These are phyloP conservation scores for Cladophialophora yegresii DNA, from an alignment of 2,329 filamentous ascomycete genomes.

Conservation along the genomic window DNA sequence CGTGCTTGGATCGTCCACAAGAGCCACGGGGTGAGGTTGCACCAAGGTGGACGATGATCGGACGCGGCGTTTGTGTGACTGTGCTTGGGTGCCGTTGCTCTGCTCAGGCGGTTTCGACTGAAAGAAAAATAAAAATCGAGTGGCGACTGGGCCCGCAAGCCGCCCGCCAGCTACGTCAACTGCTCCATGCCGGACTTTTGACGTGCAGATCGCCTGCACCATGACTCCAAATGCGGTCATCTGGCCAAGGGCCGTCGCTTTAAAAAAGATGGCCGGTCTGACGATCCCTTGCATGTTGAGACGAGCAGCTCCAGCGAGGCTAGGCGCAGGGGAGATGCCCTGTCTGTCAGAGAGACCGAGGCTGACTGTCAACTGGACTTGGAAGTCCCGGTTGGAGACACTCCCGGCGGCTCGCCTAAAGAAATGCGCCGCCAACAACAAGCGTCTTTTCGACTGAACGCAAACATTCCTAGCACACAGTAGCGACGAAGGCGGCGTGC, in stretches of 20 bases:
- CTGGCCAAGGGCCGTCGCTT: neutral
- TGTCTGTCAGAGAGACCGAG: constrained; percentile 7
- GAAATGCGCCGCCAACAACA: neutral
- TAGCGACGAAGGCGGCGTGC: neutral
- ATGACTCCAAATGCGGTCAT: constrained; percentile 16
- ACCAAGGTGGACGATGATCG: neutral
- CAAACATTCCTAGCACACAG: neutral
- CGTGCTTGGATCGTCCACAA: neutral
- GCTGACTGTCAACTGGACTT: neutral
- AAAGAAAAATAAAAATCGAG: neutral
- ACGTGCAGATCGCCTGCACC: constrained; percentile 18
- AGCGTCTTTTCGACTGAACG: neutral
- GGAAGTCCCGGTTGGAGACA: neutral
- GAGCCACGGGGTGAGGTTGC: neutral
- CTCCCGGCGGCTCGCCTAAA: neutral
- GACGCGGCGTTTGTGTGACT: neutral
- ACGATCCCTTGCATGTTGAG: constrained; percentile 14
- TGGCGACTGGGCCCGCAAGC: constrained; percentile 3
- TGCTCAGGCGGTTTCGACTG: constrained; percentile 1
- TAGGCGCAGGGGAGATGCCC: constrained; percentile 23
- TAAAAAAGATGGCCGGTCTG: constrained; percentile 1
- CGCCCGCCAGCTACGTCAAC: constrained; percentile 15
- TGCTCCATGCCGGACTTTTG: constrained; percentile 8
- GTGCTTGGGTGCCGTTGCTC: neutral
- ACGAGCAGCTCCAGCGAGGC: neutral